These are phyloP conservation scores for Cystofilobasidium capitatum DNA, from an alignment of 768 basidiomycete genomes.

Conservation along the genomic window DNA sequence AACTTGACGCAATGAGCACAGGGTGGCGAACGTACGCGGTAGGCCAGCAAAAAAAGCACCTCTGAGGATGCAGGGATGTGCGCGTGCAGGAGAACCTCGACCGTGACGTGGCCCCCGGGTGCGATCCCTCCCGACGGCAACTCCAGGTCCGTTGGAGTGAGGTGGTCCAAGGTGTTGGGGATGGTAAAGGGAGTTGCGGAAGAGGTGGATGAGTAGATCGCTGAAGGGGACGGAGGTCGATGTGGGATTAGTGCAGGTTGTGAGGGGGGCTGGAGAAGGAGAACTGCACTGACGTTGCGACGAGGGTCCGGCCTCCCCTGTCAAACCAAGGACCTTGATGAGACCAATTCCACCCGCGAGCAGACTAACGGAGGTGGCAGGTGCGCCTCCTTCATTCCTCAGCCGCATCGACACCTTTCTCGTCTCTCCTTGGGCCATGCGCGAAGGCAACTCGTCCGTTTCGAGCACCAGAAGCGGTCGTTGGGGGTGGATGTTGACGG, in stretches of 20 bases:
- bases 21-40: constrained; percentile 34
- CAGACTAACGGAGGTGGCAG: constrained; percentile 8
- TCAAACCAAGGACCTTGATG: not conserved
- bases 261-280: not conserved
- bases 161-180: not conserved
- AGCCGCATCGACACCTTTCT: constrained; percentile 36
- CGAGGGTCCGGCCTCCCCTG: not conserved
- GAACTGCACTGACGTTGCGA: not conserved
- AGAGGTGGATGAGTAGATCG: not conserved
- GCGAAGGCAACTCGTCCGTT: constrained; percentile 26
- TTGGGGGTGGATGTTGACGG: constrained; percentile 55
- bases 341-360: constrained; percentile 7
- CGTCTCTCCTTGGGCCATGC: constrained; percentile 36
- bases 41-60: constrained; percentile 56
- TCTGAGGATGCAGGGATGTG: constrained; percentile 46
- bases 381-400: constrained; percentile 23
- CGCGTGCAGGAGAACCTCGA: constrained; percentile 53
- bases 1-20: too few species aligned
- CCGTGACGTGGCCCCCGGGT: constrained; percentile 47
- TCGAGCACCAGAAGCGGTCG: constrained; percentile 51
- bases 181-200: not conserved
- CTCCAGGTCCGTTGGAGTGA: constrained; percentile 37
- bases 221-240: not conserved
- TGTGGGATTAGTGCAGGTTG: not conserved
- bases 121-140: constrained; percentile 34